These are phyloP conservation scores for Colletotrichum caudatum DNA, from an alignment of 2,329 filamentous ascomycete genomes.

Conservation along the genomic window DNA sequence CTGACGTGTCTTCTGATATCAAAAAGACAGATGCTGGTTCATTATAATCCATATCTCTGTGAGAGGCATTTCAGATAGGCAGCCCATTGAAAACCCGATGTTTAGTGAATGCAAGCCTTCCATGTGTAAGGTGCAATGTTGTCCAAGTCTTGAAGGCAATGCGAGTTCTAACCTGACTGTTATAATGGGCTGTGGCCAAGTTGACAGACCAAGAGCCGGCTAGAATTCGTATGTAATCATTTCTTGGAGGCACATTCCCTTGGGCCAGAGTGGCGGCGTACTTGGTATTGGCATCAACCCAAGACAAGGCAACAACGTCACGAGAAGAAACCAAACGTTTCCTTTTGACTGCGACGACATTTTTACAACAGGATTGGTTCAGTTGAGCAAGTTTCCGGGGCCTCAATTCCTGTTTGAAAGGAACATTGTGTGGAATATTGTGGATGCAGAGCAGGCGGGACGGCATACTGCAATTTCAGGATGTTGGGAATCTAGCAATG, in stretches of 20 bases:
- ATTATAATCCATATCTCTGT: neutral
- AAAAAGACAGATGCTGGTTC: neutral
- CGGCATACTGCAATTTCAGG: neutral
- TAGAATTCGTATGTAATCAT: neutral
- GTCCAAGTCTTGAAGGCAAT: fast-evolving
- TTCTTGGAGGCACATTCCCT: neutral
- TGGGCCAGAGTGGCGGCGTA: neutral
- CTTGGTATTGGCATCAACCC: neutral
- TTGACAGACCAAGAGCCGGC: neutral
- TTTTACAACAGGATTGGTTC: neutral
- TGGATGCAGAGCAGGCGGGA: neutral
- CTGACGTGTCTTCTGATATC: too few relatives aligned
- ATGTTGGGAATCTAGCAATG: neutral
- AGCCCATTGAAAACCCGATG: neutral
- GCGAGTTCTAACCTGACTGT: neutral
- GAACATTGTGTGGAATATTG: neutral
- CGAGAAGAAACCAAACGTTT: neutral
- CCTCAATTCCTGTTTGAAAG: neutral
- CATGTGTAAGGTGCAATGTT: neutral
- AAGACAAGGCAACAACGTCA: neutral
- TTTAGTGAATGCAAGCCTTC: too few relatives aligned
- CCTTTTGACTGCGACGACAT: neutral
- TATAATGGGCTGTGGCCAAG: neutral
- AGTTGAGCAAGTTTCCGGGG: neutral
- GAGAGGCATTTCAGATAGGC: too few relatives aligned